These are phyloP conservation scores for Candida sanyaensis DNA, from an alignment of 1,139 yeast genomes.

Conservation along the genomic window DNA sequence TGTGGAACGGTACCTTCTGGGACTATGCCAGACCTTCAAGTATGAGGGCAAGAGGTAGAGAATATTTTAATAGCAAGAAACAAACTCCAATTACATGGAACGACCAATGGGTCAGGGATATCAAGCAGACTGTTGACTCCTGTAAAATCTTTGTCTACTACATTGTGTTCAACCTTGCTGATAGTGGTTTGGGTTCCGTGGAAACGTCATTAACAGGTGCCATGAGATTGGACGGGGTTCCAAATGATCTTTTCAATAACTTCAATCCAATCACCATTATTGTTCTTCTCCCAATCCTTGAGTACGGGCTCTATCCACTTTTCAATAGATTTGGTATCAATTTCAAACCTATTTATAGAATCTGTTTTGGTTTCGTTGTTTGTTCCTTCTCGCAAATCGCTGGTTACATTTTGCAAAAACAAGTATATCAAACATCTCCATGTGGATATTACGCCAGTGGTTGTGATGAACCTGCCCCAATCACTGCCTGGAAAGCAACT, in stretches of 20 bases:
- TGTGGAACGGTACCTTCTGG: constrained; percentile 45
- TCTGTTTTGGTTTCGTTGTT: constrained; percentile 35
- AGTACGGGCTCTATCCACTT: constrained; percentile 59
- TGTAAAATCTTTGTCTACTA: constrained; percentile 66
- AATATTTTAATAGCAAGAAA: constrained; percentile 26
- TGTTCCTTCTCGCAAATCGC: constrained; percentile 41
- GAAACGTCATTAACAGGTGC: constrained; percentile 69
- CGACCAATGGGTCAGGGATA: constrained; percentile 63
- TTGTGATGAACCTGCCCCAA: constrained; percentile 52
- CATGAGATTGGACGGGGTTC: constrained; percentile 66
- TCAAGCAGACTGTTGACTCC: constrained; percentile 57
- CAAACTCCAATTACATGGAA: constrained; percentile 45
- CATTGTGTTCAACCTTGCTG: constrained; percentile 62
- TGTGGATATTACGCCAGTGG: constrained; percentile 47
- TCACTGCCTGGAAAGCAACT: constrained; percentile 57
- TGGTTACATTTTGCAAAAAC: constrained; percentile 41
- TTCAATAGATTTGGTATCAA: constrained; percentile 48
- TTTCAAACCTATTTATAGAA: constrained; percentile 39
- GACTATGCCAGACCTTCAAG: constrained; percentile 55
- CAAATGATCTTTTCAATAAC: constrained; percentile 69
- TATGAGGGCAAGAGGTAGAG: constrained; percentile 46
- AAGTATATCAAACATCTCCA: constrained; percentile 37
- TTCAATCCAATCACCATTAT: constrained; percentile 70
- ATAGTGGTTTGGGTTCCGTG: constrained; percentile 64
- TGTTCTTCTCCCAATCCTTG: constrained; percentile 63